A percentile compares a stretch with the other conserved stretches of the same genome.
phyloP scores from a whole-genome alignment of 164 flowering plant species.

The Vitis amurensis region DNA sequence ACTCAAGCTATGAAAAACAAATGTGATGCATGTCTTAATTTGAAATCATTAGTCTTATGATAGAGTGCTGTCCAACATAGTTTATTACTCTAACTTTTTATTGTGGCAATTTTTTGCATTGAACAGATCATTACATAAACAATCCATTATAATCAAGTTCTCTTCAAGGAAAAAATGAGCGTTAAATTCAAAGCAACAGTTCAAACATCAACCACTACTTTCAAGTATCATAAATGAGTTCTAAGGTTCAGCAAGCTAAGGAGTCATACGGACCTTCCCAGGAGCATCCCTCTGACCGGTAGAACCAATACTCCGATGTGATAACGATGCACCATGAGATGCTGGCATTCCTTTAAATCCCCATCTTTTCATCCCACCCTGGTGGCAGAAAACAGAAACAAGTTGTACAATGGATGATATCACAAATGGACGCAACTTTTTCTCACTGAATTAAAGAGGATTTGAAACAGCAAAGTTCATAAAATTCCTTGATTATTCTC shows the following conservation, averaged over 20 bases:
- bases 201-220: no score
- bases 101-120: no score
- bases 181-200: background rate
- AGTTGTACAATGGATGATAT: background rate
- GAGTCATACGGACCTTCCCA: slow-evolving; percentile 61
- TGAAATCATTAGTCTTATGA: no score
- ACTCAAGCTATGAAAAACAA: no score
- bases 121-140: no score
- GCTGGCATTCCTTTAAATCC: slow-evolving; percentile 76
- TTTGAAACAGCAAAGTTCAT: background rate
- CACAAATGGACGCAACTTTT: background rate
- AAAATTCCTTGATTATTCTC: background rate
- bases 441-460: background rate
- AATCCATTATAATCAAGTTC: no score
- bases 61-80: no score
- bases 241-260: background rate
- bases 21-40: no score
- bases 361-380: slow-evolving; percentile 95
- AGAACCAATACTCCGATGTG: slow-evolving; percentile 88
- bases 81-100: no score
- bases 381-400: slow-evolving; percentile 8
- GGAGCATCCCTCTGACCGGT: slow-evolving; percentile 96
- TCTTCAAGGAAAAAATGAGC: no score
- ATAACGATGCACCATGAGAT: slow-evolving; percentile 85
- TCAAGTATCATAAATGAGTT: background rate